These are phyloP conservation scores for Vaccinium macrocarpon DNA, from an alignment of 148 eudicot species.

Conservation along the genomic window DNA sequence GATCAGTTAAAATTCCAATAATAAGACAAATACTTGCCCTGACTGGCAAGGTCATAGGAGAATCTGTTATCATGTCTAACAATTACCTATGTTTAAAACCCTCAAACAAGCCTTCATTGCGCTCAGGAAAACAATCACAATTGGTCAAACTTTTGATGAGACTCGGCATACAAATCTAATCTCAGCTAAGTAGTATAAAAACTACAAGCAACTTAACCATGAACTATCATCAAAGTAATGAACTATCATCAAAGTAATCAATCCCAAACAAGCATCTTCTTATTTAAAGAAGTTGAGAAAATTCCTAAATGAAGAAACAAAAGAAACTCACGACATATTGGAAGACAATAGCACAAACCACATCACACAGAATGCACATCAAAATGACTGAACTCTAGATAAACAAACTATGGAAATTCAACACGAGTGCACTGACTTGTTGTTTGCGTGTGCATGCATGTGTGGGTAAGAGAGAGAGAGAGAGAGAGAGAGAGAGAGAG, in stretches of 20 bases:
- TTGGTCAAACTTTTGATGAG: not conserved
- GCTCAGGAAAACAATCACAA: not conserved
- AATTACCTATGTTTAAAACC: not conserved
- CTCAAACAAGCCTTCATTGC: not conserved
- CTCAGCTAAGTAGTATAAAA: not conserved
- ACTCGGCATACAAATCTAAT: not conserved
- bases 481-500: too few species aligned
- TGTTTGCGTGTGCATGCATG: too few species aligned
- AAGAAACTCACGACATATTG: not conserved
- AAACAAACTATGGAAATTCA: too few species aligned
- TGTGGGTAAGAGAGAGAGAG: not conserved
- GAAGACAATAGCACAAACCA: not conserved
- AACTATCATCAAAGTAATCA: not conserved
- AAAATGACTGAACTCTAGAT: not conserved
- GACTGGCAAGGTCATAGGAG: not conserved
- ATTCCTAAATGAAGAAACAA: not conserved
- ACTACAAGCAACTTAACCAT: not conserved
- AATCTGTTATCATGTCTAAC: not conserved
- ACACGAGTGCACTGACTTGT: too few species aligned
- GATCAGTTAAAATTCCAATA: not conserved
- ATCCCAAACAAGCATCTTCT: conserved; percentile 1
- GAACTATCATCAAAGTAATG: not conserved
- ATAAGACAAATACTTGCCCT: not conserved
- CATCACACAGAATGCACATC: not conserved
- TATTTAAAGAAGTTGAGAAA: not conserved